phyloP scores from a whole-genome alignment of 2,329 filamentous ascomycete genomes.

The Arachnomyces sp. region DNA sequence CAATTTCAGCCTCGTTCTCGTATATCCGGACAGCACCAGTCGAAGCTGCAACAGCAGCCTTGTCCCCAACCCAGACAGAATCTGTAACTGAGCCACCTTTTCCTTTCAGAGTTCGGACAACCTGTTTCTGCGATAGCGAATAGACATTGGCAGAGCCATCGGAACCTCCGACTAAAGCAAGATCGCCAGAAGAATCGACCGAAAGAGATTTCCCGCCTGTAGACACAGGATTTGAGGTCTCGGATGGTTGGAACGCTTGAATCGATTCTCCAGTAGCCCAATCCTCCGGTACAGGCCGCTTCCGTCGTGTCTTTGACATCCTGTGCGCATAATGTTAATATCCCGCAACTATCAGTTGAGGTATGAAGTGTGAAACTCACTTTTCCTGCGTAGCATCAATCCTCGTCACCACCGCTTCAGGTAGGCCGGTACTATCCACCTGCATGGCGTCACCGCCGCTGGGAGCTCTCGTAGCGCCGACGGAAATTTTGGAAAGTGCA shows the following conservation, averaged over 20 bases:
- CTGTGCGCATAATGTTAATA: slow-evolving; percentile 39
- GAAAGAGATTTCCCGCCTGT: slow-evolving; percentile 51
- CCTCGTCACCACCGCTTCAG: slow-evolving; percentile 60
- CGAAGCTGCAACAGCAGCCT: slow-evolving; percentile 63
- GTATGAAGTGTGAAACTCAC: slow-evolving; percentile 43
- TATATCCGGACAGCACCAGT: slow-evolving; percentile 75
- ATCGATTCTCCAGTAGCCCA: slow-evolving; percentile 75
- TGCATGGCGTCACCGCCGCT: slow-evolving; percentile 78
- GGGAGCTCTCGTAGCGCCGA: slow-evolving; percentile 49
- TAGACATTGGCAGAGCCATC: slow-evolving; percentile 70
- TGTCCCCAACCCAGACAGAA: slow-evolving; percentile 51
- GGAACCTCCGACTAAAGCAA: slow-evolving; percentile 66
- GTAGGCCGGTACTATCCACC: slow-evolving; percentile 70
- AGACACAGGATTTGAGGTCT: slow-evolving; percentile 50
- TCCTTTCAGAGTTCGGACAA: slow-evolving; percentile 58
- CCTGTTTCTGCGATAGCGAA: slow-evolving; percentile 65
- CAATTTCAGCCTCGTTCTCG: slow-evolving; percentile 59
- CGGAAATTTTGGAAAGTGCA: slow-evolving; percentile 75
- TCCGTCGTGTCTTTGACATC: slow-evolving; percentile 79
- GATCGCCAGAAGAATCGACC: slow-evolving; percentile 51
- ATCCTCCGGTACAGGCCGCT: slow-evolving; percentile 72
- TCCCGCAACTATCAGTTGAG: not conserved
- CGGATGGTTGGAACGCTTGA: slow-evolving; percentile 47
- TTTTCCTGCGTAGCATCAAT: slow-evolving; percentile 73
- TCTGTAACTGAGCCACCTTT: slow-evolving; percentile 61